Evolutionary conservation across 2,329 filamentous ascomycete genomes (phyloP), one percentile per base, ranked within the genome.

Genomic region (Aspergillus aculeatus): DNA sequence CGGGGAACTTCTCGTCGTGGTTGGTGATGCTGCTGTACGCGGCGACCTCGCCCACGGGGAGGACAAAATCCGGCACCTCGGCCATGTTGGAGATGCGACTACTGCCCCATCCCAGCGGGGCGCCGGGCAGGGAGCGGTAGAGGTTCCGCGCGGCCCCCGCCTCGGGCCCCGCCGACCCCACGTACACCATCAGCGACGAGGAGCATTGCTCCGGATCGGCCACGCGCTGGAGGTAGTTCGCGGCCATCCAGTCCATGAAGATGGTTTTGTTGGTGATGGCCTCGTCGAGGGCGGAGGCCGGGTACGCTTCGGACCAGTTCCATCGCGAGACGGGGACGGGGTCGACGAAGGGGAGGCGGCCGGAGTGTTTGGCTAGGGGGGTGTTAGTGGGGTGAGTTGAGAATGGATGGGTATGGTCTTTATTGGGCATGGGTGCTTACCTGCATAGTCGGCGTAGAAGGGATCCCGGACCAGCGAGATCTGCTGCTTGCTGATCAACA

Each of bases 1-100:
- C 85, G 0, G 86, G 86, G 35, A 87, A 68, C 50, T 78, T 77
- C 68, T 85, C 82, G 0, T 74, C 73, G 57, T 82, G 77, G 0
- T 74, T 62, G 0, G 82, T 83, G 12, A 71, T 55, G 1, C 58
- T 68, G 10, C 62, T 67, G 29, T 60, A 57, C 4, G 68, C 68
- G 1, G 66, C 61, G 0, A 77, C 68, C 65, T 82, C 71, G 2
- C 82, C 78, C 3, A 81, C 67, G 0, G 80, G 78, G 38, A 78
- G 73, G 1, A 79, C 78, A 23, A 68, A 71, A 57, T 81, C 79
- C 0, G 80, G 79, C 31, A 73, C 73, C 44, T 75, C 78, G 21
- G 66, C 66, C 57, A 72, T 60, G 54, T 66, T 58, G 7, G 62
- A 57, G 68, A 68, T 63, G 71, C 78, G 69, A 9, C 68, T 66